Base-by-base conservation (phyloP, 257 asterid species). In the Ilex aquifolium region DNA sequence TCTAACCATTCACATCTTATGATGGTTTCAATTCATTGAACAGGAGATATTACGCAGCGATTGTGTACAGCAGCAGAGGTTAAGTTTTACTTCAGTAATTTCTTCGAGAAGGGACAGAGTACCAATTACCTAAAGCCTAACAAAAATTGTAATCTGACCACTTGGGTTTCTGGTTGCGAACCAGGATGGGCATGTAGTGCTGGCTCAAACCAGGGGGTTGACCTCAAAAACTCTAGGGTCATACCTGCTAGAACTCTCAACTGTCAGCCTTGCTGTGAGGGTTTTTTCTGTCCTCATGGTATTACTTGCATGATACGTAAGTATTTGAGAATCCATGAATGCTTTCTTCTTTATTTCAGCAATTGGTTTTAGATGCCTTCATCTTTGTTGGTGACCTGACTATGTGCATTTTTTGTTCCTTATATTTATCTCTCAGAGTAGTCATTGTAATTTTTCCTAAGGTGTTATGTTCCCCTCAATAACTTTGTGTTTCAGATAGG, bases 271-370 rank as follows among this genome's bases (percentile, higher is more conserved):
- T 90, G 97, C 54, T 90, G 97, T 63, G 96, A 81, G 56, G 97
- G 97, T 1, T 90, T 90, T 74, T 90, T 88, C 57, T 90, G 97
- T 62, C 97, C 97, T 2, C 65, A 68, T 61, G 97, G 97, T 57
- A 67, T 90, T 68, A 82, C 97, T 69, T 90, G 96, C 90, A 90
- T 90, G 97, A 83, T 90, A 53, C 95, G 97, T 90, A 63, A 85
- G 97, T 77, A 49, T 8, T 17, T 53, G 31, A 31, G 30, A 64
- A 69, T 55, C 57, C 56, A 36, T 64, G 52, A 30, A 9, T 62
- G 42, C 62, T 49, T 53, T 7, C 11, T 7, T 4, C 13, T 6
- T 42, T 42, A 42, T 42, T 2, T 46, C 42, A 4, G 8, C 42
- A 36, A 36, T 8, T 36, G 42, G 42, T 36, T 36, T 36, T 21